phyloP scores from a whole-genome alignment of 2,329 filamentous ascomycete species.

The Penicillium sp. region DNA sequence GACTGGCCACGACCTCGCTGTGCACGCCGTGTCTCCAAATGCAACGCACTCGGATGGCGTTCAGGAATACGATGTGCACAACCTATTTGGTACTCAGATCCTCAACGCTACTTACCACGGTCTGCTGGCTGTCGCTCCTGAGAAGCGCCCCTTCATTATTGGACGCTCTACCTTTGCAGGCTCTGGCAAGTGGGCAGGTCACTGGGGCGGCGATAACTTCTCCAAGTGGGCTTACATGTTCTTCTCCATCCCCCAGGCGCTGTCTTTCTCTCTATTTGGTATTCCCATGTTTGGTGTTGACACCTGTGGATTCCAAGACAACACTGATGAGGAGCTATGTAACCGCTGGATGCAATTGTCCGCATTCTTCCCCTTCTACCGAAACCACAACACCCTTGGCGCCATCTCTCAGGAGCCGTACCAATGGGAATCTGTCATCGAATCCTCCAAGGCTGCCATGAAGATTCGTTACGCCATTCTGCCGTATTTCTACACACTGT shows the following conservation, averaged over 20 bases:
- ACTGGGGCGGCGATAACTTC: slow-evolving; percentile 76
- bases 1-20: slow-evolving; percentile 59
- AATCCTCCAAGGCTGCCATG: slow-evolving; percentile 63
- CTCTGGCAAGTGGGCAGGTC: slow-evolving; percentile 67
- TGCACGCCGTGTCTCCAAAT: slow-evolving; percentile 69
- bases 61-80: slow-evolving; percentile 78
- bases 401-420: slow-evolving; percentile 66
- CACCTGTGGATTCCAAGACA: slow-evolving; percentile 65
- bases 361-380: slow-evolving; percentile 73
- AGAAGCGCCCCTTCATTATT: slow-evolving; percentile 76
- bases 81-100: slow-evolving; percentile 69
- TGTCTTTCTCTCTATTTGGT: slow-evolving; percentile 68
- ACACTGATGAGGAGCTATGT: slow-evolving; percentile 65
- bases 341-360: slow-evolving; percentile 67
- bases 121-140: slow-evolving; percentile 58
- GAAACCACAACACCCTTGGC: slow-evolving; percentile 65
- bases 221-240: slow-evolving; percentile 69
- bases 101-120: slow-evolving; percentile 71
- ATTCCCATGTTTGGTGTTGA: slow-evolving; percentile 73
- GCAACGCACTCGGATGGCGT: slow-evolving; percentile 69
- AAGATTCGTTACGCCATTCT: slow-evolving; percentile 64
- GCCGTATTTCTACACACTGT: slow-evolving; percentile 71
- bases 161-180: slow-evolving; percentile 76
- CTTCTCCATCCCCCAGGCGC: slow-evolving; percentile 70
- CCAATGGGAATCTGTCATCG: slow-evolving; percentile 60